A percentile compares a stretch with the other conserved stretches of the same genome.
phyloP scores from a whole-genome alignment of 768 basidiomycete species.

The Leccinum imitatum region DNA sequence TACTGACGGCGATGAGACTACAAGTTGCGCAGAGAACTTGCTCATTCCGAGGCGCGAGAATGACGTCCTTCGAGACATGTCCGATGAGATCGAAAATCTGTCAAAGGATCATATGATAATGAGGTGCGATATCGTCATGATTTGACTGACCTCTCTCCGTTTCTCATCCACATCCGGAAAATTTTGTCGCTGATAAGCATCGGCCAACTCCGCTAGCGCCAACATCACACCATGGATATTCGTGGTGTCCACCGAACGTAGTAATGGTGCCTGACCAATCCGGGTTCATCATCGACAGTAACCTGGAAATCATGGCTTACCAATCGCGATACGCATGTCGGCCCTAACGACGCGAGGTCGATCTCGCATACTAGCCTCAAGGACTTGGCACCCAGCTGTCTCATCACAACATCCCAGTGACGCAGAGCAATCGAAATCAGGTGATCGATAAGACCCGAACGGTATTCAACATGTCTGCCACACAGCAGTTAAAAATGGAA shows the following conservation, averaged over 20 bases:
- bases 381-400: conserved; percentile 74
- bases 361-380: conserved; percentile 64
- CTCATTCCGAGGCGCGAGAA: conserved; percentile 69
- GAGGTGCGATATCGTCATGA: not conserved
- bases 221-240: conserved; percentile 84
- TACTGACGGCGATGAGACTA: conserved; percentile 59
- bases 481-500: conserved; percentile 10
- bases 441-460: conserved; percentile 65
- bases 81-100: conserved; percentile 69
- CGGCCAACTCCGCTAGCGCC: conserved; percentile 69
- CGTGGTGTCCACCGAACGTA: conserved; percentile 61
- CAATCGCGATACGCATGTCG: conserved; percentile 46
- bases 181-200: conserved; percentile 45
- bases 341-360: conserved; percentile 55
- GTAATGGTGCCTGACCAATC: conserved; percentile 47
- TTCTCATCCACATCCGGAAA: conserved; percentile 34
- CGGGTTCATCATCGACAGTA: conserved; percentile 12
- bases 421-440: conserved; percentile 70
- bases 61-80: conserved; percentile 52
- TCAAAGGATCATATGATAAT: conserved; percentile 1
- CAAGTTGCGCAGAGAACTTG: conserved; percentile 73
- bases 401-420: conserved; percentile 88
- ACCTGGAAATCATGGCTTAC: conserved; percentile 42
- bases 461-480: conserved; percentile 76
- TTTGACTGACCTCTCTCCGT: conserved; percentile 44